Base-by-base conservation (phyloP, 208 protist species). In the Crithidia brevicula region DNA sequence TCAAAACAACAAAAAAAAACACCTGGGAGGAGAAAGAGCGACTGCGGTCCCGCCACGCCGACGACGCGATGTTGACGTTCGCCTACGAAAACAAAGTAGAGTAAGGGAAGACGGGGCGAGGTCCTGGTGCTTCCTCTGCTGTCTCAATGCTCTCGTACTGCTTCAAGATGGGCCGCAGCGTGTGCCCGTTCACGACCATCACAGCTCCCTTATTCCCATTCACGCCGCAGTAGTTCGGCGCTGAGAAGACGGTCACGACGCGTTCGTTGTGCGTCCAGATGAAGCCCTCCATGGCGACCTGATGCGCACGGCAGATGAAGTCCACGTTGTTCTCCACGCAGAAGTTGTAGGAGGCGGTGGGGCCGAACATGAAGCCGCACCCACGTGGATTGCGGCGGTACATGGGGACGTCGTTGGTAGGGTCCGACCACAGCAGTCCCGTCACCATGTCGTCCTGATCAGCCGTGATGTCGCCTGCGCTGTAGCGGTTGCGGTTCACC, bases 381-480 rank as follows among this genome's bases (percentile, higher is more conserved):
- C 98, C 98, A 54, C 98, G 91, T 31, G 99, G 97, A 67, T 99
- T 99, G 45, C 97, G 94, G 28, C 83, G 79, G 89, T 94, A 99
- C 15, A 92, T 67, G 30, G 34, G 93, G 68, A 53, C 89, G 68
- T 71, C 89, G 78, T 53, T 97, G 10, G 63, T 89, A 25, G 99
- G 98, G 80, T 99, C 98, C 4, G 96, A 97, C 98, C 98, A 99
- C 8, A 99, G 79, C 16, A 99, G 82, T 47, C 99, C 99, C 72
- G 98, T 98, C 10, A 99, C 79, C 28, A 99, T 77, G 31, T 98
- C 93, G 45, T 84, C 95, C 67, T 99, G 93, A 5, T 97, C 93
- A 3, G 98, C 92, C 51, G 98, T 93, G n/a, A 97, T 97, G 22
- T 70, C 69, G 56, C 61, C 73, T 38, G 72, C 51, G 60, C 79